Conservation (phyloP, 176 grass and related monocot species). For the Carex myosuroides region DNA sequence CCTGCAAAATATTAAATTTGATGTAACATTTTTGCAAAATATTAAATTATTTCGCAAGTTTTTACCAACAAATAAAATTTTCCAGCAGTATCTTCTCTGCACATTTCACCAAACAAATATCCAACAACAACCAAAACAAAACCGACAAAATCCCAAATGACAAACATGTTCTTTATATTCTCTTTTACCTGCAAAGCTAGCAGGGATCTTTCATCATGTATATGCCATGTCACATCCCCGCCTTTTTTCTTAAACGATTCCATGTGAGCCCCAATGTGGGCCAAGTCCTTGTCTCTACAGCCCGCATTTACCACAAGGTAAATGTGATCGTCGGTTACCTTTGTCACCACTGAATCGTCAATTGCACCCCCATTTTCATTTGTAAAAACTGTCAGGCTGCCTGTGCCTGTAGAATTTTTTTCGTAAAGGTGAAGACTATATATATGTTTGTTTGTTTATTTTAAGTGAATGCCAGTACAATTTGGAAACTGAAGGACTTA, state of each 20-base stretch:
- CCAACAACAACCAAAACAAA: neutral
- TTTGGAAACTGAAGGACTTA: neutral
- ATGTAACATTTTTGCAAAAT: neutral
- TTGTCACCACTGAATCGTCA: constrained; percentile 72
- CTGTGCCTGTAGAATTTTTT: constrained; percentile 28
- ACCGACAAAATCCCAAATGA: neutral
- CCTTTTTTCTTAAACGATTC: constrained; percentile 76
- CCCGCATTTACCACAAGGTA: constrained; percentile 97
- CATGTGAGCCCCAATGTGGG: constrained; percentile 82
- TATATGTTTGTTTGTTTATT: neutral
- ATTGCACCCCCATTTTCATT: constrained; percentile 84
- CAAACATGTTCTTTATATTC: neutral
- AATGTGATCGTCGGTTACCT: constrained; percentile 71
- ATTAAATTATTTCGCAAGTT: neutral
- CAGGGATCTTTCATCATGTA: constrained; percentile 90
- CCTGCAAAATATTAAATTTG: neutral
- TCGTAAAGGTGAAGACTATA: neutral
- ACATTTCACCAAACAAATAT: neutral
- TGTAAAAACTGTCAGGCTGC: constrained; percentile 79
- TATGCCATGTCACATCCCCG: constrained; percentile 68
- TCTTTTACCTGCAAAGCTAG: constrained; percentile 73
- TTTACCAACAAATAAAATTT: neutral
- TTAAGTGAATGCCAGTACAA: neutral
- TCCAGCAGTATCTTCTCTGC: neutral
- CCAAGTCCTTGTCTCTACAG: constrained; percentile 89